phyloP scores from a whole-genome alignment of 2,329 filamentous ascomycete species.

The Calonectria pseudoreteaudii region DNA sequence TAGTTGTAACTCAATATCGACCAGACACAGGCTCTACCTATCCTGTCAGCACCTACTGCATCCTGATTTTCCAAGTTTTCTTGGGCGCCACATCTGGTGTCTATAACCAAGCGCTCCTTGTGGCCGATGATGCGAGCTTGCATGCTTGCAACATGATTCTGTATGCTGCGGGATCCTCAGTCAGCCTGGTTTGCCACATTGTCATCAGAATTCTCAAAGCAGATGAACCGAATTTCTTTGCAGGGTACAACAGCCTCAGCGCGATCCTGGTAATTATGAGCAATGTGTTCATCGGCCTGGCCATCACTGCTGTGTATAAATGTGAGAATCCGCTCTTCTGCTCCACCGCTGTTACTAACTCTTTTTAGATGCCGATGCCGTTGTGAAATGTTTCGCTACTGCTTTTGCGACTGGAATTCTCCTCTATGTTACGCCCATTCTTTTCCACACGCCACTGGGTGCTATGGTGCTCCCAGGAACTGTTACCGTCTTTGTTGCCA shows the following conservation, averaged over 20 bases:
- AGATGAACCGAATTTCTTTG: not conserved
- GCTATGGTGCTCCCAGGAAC: not conserved
- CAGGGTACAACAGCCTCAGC: not conserved
- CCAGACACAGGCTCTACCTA: not conserved
- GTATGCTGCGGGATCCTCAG: not conserved
- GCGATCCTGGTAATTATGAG: not conserved
- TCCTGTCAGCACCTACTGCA: not conserved
- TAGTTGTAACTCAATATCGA: not conserved
- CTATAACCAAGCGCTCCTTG: not conserved
- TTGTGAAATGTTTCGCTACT: not conserved
- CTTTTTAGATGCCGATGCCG: not conserved
- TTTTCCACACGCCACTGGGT: not conserved
- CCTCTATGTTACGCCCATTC: not conserved
- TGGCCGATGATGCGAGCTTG: not conserved
- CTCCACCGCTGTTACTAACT: not conserved
- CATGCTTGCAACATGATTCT: not conserved
- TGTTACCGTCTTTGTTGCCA: not conserved
- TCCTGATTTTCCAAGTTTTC: not conserved
- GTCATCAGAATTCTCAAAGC: not conserved
- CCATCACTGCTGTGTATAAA: not conserved
- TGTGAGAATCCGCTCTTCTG: not conserved
- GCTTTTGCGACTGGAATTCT: not conserved
- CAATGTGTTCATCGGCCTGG: not conserved
- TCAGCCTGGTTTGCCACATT: not conserved
- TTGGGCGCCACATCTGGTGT: not conserved